Percentiles rank a stretch among this genome's conserved stretches.
These are phyloP conservation scores for Ophioceras dolichostomum DNA, from an alignment of 2,329 filamentous ascomycete species.

Conservation along the genomic window DNA sequence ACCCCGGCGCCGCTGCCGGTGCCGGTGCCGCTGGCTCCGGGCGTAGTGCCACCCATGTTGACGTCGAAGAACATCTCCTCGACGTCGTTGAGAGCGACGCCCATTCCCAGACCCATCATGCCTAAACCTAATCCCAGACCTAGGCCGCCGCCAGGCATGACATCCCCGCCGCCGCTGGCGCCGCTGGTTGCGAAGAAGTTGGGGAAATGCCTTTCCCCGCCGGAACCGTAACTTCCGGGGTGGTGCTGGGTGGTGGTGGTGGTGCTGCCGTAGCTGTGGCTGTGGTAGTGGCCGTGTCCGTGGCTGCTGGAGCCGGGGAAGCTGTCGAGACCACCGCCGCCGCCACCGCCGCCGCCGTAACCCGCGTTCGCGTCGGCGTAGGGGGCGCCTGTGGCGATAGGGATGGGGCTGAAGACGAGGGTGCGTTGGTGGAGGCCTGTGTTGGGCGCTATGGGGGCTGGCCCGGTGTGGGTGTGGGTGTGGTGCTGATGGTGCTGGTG, in stretches of 20 bases:
- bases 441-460: neutral
- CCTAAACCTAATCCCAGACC: too few species aligned
- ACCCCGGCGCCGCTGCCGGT: conserved; percentile 7
- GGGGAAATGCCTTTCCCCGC: too few species aligned
- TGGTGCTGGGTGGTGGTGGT: too few species aligned
- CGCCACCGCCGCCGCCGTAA: neutral
- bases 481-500: neutral
- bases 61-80: conserved; percentile 12
- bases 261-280: too few species aligned
- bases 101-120: too few species aligned
- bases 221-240: too few species aligned
- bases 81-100: too few species aligned
- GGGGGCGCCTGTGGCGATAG: neutral
- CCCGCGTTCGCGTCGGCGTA: neutral
- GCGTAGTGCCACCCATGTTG: conserved; percentile 13
- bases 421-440: neutral
- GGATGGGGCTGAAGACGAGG: neutral
- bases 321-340: neutral
- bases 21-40: conserved; percentile 7
- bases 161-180: neutral
- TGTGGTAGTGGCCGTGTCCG: too few species aligned
- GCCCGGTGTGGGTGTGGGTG: neutral
- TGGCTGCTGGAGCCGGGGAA: neutral
- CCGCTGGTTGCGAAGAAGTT: neutral
- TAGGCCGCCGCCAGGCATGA: too few species aligned